Evolutionary conservation across 2,329 filamentous ascomycete genomes (phyloP), one percentile per base, ranked within the genome.

Genomic region (Alternaria conjuncta): DNA sequence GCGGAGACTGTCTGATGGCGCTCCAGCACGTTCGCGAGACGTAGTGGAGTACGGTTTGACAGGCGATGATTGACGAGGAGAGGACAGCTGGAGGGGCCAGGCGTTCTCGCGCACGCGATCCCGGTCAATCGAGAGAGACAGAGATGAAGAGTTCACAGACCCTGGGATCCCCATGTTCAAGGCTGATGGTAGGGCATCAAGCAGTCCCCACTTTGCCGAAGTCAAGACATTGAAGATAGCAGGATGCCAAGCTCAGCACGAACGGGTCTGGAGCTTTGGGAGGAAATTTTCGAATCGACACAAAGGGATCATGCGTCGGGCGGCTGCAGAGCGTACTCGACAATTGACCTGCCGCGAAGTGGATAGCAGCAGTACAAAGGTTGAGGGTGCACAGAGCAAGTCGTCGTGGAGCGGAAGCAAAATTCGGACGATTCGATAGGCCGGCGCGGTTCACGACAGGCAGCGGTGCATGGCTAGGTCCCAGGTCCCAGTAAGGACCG

Each of bases 1-100:
- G 75, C 68, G 70, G 72, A 71, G 75, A 67, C 62, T 61, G 65
- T 70, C 66, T 66, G 62, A 60, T 59, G 68, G 68, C 60, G 61
- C 66, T 71, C 60, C 67, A 73, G 71, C 67, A 57, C 60, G 61
- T 68, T 72, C 67, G 68, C 70, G 61, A 56, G 36, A 60, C 64
- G 63, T 59, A 61, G 59, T 61, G 55, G 55, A 54, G 47, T 61
- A 67, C 63, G 53, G 53, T 60, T 57, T 59, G 56, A 62, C 61
- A 61, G 58, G 58, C 56, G 59, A 66, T 71, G 68, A 73, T 72
- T 73, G 73, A 72, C 70, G 64, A 58, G 61, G 66, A 55, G 63
- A 67, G 63, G 60, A 58, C 45, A 53, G 41, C 59, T 55, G 51
- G 61, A 63, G 65, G 69, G 72, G 64, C 66, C 69, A 63, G 66